A percentile compares a stretch with the other conserved stretches of the same genome.
phyloP scores from a whole-genome alignment of 495 filamentous ascomycete species.

The Massariosphaeria phaeospora region DNA sequence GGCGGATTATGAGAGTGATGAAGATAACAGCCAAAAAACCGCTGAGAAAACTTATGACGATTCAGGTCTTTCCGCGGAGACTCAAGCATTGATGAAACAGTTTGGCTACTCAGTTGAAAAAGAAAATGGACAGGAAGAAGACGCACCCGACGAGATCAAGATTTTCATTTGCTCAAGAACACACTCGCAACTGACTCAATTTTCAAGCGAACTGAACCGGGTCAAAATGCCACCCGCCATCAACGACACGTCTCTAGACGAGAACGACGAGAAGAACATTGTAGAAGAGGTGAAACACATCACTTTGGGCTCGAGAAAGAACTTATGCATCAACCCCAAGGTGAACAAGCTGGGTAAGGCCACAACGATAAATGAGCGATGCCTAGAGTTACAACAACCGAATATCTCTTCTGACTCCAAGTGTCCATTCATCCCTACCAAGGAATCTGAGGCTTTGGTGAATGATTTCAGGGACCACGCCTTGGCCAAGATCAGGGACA shows the following conservation, averaged over 20 bases:
- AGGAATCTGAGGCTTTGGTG: conserved; percentile 64
- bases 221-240: conserved; percentile 65
- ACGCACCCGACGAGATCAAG: conserved; percentile 48
- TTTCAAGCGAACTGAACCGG: conserved; percentile 83
- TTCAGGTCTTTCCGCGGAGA: conserved; percentile 55
- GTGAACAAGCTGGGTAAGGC: conserved; percentile 66
- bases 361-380: conserved; percentile 92
- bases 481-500: conserved; percentile 81
- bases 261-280: conserved; percentile 34
- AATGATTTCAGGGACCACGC: conserved; percentile 85
- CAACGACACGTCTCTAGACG: conserved; percentile 37
- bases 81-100: conserved; percentile 59
- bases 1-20: conserved; percentile 75
- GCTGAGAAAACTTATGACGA: conserved; percentile 30
- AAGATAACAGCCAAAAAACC: conserved; percentile 39
- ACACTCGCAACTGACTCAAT: conserved; percentile 91
- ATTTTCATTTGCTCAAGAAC: conserved; percentile 94
- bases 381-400: conserved; percentile 81
- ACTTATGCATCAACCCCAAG: conserved; percentile 84
- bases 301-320: conserved; percentile 83
- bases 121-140: conserved; percentile 51
- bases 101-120: conserved; percentile 39
- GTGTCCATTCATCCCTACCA: conserved; percentile 74
- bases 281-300: conserved; percentile 75
- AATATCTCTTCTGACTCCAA: conserved; percentile 59